Evolutionary conservation across 1,139 yeast genomes (phyloP), one percentile per base, ranked within the genome.

Genomic region (Kodamaea fungicola): DNA sequence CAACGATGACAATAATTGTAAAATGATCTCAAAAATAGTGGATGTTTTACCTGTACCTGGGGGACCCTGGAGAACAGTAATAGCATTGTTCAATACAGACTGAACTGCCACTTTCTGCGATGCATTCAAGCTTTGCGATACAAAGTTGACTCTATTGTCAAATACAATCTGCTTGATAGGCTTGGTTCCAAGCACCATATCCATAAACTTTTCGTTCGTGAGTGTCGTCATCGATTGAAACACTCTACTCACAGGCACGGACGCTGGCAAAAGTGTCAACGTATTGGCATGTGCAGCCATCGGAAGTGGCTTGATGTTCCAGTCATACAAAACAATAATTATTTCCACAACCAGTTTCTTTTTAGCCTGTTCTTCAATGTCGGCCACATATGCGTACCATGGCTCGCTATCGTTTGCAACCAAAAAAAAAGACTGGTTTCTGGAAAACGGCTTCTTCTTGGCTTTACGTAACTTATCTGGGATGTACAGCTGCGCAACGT

Each of bases 21-120:
- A 59, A 42, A 83, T 77, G 40, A 82, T 77, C 55, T 82, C 88
- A 47, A 74, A 78, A 45, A 78, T 79, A 0, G 83, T 78, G 0
- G 83, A 75, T 0, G 85, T 79, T 50, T 79, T 79, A 59, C 85
- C 85, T 2, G 84, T 78, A 35, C 85, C 85, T 4, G 85, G 85
- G 2, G 85, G 85, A 32, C 85, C 85, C 54, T 78, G 84, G 27
- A 79, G 56, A 2, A 78, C 77, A 0, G 89, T 83, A 21, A 82
- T 74, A 1, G 78, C 67, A 50, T 83, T 83, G 50, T 80, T 81
- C 46, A 83, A 56, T 0, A 80, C 85, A 8, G 84, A 80, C 52
- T 82, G 86, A 32, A 82, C 67, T 0, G 88, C 88, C 16, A 68
- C 69, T 45, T 76, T 78, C 50, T 83, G 90, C 0, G 89, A 82